Evolutionary conservation across 495 filamentous ascomycete genomes (phyloP).

Genomic region (Penicillium salamii): DNA sequence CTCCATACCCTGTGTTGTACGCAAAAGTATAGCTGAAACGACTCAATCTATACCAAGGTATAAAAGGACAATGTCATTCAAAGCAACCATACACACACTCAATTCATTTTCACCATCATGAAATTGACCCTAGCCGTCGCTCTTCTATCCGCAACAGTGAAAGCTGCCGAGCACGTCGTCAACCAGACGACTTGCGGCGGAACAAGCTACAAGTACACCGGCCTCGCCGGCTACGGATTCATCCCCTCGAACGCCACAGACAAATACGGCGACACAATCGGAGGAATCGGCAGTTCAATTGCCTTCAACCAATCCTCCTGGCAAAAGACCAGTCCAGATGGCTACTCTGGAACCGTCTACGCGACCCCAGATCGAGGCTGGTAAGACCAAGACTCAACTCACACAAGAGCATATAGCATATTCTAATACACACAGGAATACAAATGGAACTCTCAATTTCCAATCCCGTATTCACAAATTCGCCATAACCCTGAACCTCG

Average conservation of each 20-base stretch:
- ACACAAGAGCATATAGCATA: constrained; percentile 56
- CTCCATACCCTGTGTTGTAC: not conserved
- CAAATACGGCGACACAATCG: constrained; percentile 72
- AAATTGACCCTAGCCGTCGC: constrained; percentile 19
- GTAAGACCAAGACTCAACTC: constrained; percentile 34
- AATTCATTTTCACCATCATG: constrained; percentile 11
- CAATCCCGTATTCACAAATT: constrained; percentile 74
- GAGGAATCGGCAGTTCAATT: constrained; percentile 65
- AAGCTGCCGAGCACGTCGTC: constrained; percentile 28
- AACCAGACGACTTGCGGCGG: constrained; percentile 62
- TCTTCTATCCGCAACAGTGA: constrained; percentile 13
- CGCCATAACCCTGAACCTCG: constrained; percentile 55
- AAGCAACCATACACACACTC: not conserved
- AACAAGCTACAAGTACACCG: constrained; percentile 62
- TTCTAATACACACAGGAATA: constrained; percentile 51
- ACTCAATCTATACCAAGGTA: not conserved
- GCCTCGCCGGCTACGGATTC: constrained; percentile 69
- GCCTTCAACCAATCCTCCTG: constrained; percentile 61
- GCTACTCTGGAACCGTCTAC: constrained; percentile 64
- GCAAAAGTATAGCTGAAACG: no score
- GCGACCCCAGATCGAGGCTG: constrained; percentile 73
- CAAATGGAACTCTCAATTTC: constrained; percentile 72
- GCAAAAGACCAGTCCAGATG: constrained; percentile 52
- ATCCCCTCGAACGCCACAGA: constrained; percentile 59
- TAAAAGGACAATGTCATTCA: not conserved